These are phyloP conservation scores for Acer yangbiense DNA, from an alignment of 345 rosid species.

Conservation along the genomic window DNA sequence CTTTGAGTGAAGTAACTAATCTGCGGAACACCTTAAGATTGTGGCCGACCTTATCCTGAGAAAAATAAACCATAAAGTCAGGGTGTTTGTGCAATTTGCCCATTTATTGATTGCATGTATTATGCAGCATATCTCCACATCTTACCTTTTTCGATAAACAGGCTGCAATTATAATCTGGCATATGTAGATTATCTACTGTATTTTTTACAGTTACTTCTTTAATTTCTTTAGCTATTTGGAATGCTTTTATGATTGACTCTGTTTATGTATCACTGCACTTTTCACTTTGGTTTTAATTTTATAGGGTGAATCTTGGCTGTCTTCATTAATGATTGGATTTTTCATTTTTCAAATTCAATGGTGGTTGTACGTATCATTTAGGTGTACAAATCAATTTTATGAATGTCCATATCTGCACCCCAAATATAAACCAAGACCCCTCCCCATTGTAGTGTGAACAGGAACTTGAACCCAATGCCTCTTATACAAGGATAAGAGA, in stretches of 20 bases:
- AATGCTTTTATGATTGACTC: too few relatives aligned
- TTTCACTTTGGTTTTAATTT: background rate
- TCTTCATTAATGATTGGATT: background rate
- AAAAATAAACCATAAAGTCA: slow-evolving; percentile 8
- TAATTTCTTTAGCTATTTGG: background rate
- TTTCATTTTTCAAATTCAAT: background rate
- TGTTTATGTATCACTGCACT: background rate
- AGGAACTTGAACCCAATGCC: background rate
- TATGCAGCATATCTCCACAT: too few relatives aligned
- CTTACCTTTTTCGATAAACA: background rate
- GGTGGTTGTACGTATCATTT: background rate
- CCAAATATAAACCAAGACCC: background rate
- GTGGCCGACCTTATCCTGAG: slow-evolving; percentile 81
- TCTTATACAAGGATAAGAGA: background rate
- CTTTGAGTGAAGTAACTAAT: slow-evolving; percentile 74
- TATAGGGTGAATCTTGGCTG: background rate
- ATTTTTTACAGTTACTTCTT: background rate
- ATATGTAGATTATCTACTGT: background rate
- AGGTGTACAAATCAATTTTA: too few relatives aligned
- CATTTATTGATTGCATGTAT: too few relatives aligned
- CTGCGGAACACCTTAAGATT: slow-evolving; percentile 78
- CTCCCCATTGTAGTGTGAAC: background rate
- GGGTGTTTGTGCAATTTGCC: too few relatives aligned
- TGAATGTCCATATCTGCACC: background rate
- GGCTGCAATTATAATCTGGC: background rate